phyloP scores from a whole-genome alignment of 1,284 basidiomycete species.

The Cryptococcus sp. region DNA sequence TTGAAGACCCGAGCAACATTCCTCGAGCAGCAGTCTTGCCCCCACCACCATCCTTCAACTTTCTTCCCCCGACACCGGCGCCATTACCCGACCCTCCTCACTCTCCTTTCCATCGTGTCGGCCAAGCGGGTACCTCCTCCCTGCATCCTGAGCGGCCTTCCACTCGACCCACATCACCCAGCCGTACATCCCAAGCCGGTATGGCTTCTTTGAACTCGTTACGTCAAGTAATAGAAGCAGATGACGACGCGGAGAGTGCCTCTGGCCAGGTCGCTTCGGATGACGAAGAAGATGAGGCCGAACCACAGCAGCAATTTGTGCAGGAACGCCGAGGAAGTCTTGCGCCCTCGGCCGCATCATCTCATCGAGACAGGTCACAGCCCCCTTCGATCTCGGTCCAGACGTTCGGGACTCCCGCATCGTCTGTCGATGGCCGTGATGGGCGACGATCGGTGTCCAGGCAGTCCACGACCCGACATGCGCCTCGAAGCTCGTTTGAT shows the following conservation, averaged over 20 bases:
- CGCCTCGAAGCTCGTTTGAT: slow-evolving; percentile 23
- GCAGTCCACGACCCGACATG: slow-evolving; percentile 8
- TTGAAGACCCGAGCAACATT: neutral
- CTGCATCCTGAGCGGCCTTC: slow-evolving; percentile 16
- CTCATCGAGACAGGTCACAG: slow-evolving; percentile 8
- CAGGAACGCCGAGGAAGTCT: neutral
- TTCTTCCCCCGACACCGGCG: slow-evolving; percentile 44
- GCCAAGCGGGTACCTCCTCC: slow-evolving; percentile 8
- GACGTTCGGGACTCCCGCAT: slow-evolving; percentile 7
- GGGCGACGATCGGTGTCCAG: slow-evolving; percentile 16
- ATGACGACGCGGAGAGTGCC: slow-evolving; percentile 28
- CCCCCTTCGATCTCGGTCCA: slow-evolving; percentile 14
- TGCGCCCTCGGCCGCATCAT: neutral
- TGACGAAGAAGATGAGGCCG: slow-evolving; percentile 19
- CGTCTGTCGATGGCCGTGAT: slow-evolving; percentile 1
- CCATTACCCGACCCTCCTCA: slow-evolving; percentile 26
- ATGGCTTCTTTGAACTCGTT: neutral
- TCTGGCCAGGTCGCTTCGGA: slow-evolving; percentile 35
- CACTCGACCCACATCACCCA: neutral
- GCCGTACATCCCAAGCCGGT: neutral
- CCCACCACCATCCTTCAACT: slow-evolving; percentile 17
- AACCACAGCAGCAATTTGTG: slow-evolving; percentile 7
- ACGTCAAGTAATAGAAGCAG: slow-evolving; percentile 7
- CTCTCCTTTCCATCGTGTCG: slow-evolving; percentile 34
- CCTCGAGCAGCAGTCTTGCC: neutral